These are phyloP conservation scores for Geotrichum aggregatum DNA, from an alignment of 1,139 yeast genomes.

Conservation along the genomic window DNA sequence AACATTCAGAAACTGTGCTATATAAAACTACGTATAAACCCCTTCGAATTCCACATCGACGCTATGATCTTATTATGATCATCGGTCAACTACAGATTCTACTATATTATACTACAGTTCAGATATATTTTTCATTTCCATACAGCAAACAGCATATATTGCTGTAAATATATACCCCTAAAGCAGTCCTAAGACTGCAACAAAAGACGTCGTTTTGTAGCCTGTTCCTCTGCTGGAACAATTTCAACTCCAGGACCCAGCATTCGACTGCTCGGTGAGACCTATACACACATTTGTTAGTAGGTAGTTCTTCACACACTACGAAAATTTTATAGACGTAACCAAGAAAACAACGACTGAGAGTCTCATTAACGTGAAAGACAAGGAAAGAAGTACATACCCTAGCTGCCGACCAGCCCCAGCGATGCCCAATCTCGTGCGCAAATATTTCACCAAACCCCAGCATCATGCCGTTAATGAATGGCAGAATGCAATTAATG, in stretches of 20 bases:
- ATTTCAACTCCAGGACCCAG: conserved; percentile 17
- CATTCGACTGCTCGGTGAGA: conserved; percentile 20
- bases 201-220: conserved; percentile 16
- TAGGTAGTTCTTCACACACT: too few species aligned
- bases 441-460: conserved; percentile 96
- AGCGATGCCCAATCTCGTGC: conserved; percentile 81
- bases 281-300: conserved; percentile 12
- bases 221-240: conserved; percentile 17
- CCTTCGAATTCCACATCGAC: too few species aligned
- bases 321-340: too few species aligned
- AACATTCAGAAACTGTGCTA: too few species aligned
- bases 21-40: too few species aligned
- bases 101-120: too few species aligned
- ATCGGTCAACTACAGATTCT: too few species aligned
- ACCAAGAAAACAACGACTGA: not conserved
- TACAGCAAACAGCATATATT: too few species aligned
- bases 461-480: conserved; percentile 89
- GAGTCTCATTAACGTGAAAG: not conserved
- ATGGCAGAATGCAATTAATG: conserved; percentile 77
- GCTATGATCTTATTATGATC: too few species aligned
- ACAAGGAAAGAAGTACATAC: conserved; percentile 39
- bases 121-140: too few species aligned
- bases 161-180: too few species aligned
- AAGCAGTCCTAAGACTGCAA: conserved; percentile 9
- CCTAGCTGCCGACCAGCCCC: conserved; percentile 73